phyloP scores from a whole-genome alignment of 345 rosid genomes.

The Erysimum cheiranthoides region DNA sequence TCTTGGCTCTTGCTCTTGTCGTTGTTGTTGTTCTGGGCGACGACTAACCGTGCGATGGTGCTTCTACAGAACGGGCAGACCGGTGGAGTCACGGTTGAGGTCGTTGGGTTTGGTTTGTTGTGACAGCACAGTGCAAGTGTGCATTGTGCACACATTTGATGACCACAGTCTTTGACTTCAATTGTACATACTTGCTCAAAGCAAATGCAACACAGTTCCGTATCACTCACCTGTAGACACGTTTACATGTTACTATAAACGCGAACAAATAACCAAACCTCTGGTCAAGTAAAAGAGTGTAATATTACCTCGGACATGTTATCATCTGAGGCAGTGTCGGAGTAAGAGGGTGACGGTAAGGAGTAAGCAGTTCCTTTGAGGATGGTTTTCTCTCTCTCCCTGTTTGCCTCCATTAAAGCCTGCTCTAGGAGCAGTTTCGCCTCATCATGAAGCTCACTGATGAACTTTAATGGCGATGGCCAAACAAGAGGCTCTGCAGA shows the following conservation, averaged over 20 bases:
- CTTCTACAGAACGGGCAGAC: constrained; percentile 99
- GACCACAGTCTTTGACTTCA: constrained; percentile 91
- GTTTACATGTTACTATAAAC: not conserved
- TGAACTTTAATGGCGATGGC: constrained; percentile 98
- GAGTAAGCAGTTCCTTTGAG: constrained; percentile 71
- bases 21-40: constrained; percentile 58
- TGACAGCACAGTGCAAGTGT: constrained; percentile 96
- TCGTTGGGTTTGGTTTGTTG: constrained; percentile 96
- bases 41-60: constrained; percentile 65
- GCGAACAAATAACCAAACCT: not conserved
- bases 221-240: constrained; percentile 70
- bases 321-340: constrained; percentile 71
- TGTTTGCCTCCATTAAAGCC: constrained; percentile 89
- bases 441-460: constrained; percentile 86
- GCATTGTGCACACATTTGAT: constrained; percentile 99
- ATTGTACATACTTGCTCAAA: constrained; percentile 95
- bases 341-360: constrained; percentile 67
- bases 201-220: constrained; percentile 93
- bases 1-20: constrained; percentile 52
- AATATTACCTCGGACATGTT: constrained; percentile 79
- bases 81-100: constrained; percentile 64
- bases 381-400: constrained; percentile 82
- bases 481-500: constrained; percentile 97
- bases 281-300: not conserved
- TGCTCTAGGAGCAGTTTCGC: constrained; percentile 79